A percentile compares a stretch with the other conserved stretches of the same genome.
phyloP scores from a whole-genome alignment of 495 filamentous ascomycete species.

The Cenococcum geophilum region DNA sequence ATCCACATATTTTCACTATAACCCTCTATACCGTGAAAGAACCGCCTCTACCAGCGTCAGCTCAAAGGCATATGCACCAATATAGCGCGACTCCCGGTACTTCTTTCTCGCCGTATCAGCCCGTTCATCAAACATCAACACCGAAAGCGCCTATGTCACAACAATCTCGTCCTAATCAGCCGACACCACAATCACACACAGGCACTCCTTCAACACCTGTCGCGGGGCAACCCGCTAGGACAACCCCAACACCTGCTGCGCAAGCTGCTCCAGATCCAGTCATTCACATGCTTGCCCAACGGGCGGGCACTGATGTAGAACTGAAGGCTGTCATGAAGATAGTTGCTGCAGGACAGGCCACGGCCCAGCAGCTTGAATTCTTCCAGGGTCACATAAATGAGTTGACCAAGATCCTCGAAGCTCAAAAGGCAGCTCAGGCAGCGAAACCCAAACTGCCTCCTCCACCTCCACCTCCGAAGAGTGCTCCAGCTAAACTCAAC shows the following conservation, averaged over 20 bases:
- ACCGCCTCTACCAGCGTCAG: slow-evolving; percentile 19
- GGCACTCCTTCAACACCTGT: slow-evolving; percentile 43
- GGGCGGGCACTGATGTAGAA: slow-evolving; percentile 75
- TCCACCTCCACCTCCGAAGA: slow-evolving; percentile 7
- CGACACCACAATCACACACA: slow-evolving; percentile 5
- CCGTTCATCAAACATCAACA: slow-evolving; percentile 11
- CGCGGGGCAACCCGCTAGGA: no score
- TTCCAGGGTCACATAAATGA: slow-evolving; percentile 94
- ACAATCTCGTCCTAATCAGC: slow-evolving; percentile 15
- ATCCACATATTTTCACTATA: slow-evolving; percentile 86
- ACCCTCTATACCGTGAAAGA: slow-evolving; percentile 83
- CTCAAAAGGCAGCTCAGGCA: slow-evolving; percentile 27
- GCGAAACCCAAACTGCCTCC: slow-evolving; percentile 1
- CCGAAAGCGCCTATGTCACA: slow-evolving; percentile 14
- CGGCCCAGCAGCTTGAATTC: slow-evolving; percentile 67
- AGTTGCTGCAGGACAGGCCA: slow-evolving; percentile 82
- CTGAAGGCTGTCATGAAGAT: slow-evolving; percentile 96
- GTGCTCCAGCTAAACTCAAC: slow-evolving; percentile 5
- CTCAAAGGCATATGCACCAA: slow-evolving; percentile 25
- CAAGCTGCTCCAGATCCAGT: slow-evolving; percentile 72
- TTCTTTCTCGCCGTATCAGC: slow-evolving; percentile 13
- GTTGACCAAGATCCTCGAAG: slow-evolving; percentile 59
- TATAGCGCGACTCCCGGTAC: neutral
- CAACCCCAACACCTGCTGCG: slow-evolving; percentile 41
- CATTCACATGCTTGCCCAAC: slow-evolving; percentile 85